phyloP scores from a whole-genome alignment of 495 filamentous ascomycete genomes.

The Tricharina praecox region DNA sequence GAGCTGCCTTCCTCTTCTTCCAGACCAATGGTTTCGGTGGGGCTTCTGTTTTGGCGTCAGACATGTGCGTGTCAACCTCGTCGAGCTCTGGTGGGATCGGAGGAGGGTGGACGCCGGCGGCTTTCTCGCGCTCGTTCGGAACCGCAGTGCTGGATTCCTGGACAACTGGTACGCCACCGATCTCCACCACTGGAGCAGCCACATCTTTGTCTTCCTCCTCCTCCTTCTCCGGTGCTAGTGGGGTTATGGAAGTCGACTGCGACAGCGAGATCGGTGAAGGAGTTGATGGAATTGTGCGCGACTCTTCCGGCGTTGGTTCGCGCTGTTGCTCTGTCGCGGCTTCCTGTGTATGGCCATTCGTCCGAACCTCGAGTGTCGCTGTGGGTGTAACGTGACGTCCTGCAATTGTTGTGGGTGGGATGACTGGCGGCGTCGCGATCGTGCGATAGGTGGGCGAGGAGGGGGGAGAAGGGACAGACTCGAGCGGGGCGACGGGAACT shows the following conservation, averaged over 20 bases:
- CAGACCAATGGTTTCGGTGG: neutral
- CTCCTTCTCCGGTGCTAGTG: neutral
- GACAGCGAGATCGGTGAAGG: conserved; percentile 2
- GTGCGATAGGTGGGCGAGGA: too few species aligned
- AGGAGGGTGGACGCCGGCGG: conserved; percentile 12
- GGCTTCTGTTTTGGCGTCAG: neutral
- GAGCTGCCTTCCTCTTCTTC: neutral
- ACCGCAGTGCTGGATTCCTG: conserved; percentile 13
- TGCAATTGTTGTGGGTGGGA: too few species aligned
- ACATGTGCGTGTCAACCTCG: neutral
- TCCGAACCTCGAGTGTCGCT: conserved; percentile 2
- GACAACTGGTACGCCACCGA: conserved; percentile 16
- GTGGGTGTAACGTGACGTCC: neutral
- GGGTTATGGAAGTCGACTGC: neutral
- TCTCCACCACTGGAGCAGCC: conserved; percentile 9
- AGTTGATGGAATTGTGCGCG: neutral
- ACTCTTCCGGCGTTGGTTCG: neutral
- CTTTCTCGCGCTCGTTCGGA: conserved; percentile 15
- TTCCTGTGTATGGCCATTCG: conserved; percentile 4
- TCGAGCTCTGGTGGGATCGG: conserved; percentile 11
- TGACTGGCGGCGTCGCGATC: too few species aligned
- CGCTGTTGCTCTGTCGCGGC: neutral
- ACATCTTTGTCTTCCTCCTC: conserved; percentile 8
- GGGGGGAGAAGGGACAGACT: too few species aligned
- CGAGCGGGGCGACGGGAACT: too few species aligned